phyloP scores from a whole-genome alignment of 768 basidiomycete species.

The Scleroderma bovista region DNA sequence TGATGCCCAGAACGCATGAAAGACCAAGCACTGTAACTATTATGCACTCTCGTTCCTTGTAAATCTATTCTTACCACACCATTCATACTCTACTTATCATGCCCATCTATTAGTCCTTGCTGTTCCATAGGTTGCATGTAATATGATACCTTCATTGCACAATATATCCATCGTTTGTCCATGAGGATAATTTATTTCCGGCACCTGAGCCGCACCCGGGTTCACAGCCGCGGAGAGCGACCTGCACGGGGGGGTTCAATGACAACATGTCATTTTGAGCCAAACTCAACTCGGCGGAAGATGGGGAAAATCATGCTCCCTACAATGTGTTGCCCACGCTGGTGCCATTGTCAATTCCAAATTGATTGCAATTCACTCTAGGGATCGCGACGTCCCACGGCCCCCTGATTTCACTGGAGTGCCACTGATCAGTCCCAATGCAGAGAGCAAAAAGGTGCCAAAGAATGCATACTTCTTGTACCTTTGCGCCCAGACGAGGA shows the following conservation, averaged over 20 bases:
- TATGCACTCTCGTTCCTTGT: conserved; percentile 21
- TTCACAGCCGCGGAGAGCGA: conserved; percentile 21
- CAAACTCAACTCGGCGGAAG: conserved; percentile 16
- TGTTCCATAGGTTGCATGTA: conserved; percentile 35
- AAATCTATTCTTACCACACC: conserved; percentile 16
- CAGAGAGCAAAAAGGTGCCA: conserved; percentile 6
- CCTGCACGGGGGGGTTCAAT: conserved; percentile 24
- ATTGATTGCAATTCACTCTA: conserved; percentile 47
- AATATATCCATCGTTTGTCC: conserved; percentile 10
- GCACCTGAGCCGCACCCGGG: neutral
- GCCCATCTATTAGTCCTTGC: conserved; percentile 22
- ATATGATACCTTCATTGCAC: conserved; percentile 33
- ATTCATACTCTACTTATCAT: conserved; percentile 26
- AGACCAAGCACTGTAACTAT: conserved; percentile 19
- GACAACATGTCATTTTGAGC: conserved; percentile 11
- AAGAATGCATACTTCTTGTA: conserved; percentile 70
- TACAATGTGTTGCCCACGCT: conserved; percentile 22
- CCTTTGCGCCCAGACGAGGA: conserved; percentile 79
- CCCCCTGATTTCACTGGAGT: conserved; percentile 75
- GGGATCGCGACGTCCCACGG: conserved; percentile 89
- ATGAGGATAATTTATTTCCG: neutral
- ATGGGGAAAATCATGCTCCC: conserved; percentile 23
- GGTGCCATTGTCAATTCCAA: conserved; percentile 24
- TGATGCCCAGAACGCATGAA: conserved; percentile 8
- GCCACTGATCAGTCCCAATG: neutral